Evolutionary conservation across 257 asterid genomes (phyloP), one percentile per base, ranked within the genome.

Genomic region (Fraxinus americana): DNA sequence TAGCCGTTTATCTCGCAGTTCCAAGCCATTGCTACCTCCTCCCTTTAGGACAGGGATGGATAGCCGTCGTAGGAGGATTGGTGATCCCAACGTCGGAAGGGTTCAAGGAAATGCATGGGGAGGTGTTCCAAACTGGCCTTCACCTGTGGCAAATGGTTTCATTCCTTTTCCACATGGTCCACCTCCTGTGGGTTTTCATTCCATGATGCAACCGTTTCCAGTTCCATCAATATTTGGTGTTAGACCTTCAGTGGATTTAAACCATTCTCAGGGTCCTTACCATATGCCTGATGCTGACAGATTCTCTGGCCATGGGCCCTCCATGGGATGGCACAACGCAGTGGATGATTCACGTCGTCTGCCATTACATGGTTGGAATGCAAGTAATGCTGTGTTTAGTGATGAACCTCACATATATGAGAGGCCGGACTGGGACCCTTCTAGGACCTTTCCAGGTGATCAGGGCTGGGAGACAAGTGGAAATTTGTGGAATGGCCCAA

Each of bases 91-190:
- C 81, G 83, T 89, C 84, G 96, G 93, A 80, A 88, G 97, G 84
- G 82, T 92, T 67, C 97, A 83, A 77, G 96, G 94, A 81, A 90
- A 88, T 84, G 87, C 92, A 80, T 96, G 98, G 99, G 89, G 94
- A 85, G 96, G 94, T 72, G 86, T 89, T 75, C 98, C 97, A 59
- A 90, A 77, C 81, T 96, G 99, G 99, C 92, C 90, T 72, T 91
- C 98, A 72, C 98, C 96, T 23, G 76, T 90, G 77, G 86, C 91
- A 75, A 96, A 93, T 80, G 97, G 99, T 78, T 96, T 92, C 89
- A 80, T 96, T 90, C 98, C 96, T 77, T 96, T 87, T 82, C 97
- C 91, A 71, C 99, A 91, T 39, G 94, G 86, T 63, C 96, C 96
- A 13, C 92, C 96, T 70, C 94, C 91, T 68, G 91, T 91, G 27